These are phyloP conservation scores for Xanthoceras sorbifolium DNA, from an alignment of 345 rosid species.

Conservation along the genomic window DNA sequence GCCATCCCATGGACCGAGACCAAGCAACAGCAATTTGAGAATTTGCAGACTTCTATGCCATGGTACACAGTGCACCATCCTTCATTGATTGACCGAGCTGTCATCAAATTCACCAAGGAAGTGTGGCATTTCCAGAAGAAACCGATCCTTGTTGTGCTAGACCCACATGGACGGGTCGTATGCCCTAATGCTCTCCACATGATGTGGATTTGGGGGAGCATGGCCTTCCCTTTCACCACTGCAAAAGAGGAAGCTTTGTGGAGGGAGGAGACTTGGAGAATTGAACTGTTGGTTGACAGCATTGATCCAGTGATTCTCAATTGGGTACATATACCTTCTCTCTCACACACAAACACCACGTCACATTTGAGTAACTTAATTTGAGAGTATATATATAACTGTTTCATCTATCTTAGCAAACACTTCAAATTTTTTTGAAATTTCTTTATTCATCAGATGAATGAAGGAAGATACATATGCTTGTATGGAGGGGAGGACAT, in stretches of 20 bases:
- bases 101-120: constrained; percentile 54
- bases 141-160: constrained; percentile 75
- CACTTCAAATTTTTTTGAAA: constrained; percentile 2
- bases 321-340: constrained; percentile 41
- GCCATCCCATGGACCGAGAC: constrained; percentile 41
- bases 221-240: constrained; percentile 76
- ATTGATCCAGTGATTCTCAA: constrained; percentile 42
- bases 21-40: constrained; percentile 49
- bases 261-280: constrained; percentile 61
- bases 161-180: constrained; percentile 73
- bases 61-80: constrained; percentile 80
- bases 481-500: constrained; percentile 80
- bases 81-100: constrained; percentile 46
- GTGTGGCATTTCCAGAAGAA: constrained; percentile 67
- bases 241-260: constrained; percentile 58
- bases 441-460: constrained; percentile 35
- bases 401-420: background rate
- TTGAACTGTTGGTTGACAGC: constrained; percentile 55
- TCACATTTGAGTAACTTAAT: no score
- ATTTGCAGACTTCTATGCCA: constrained; percentile 55
- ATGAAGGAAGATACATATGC: constrained; percentile 54
- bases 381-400: no score
- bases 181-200: constrained; percentile 75
- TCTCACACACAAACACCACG: no score
- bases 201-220: constrained; percentile 83